These are phyloP conservation scores for Clohesyomyces aquaticus DNA, from an alignment of 495 filamentous ascomycete genomes.

Conservation along the genomic window DNA sequence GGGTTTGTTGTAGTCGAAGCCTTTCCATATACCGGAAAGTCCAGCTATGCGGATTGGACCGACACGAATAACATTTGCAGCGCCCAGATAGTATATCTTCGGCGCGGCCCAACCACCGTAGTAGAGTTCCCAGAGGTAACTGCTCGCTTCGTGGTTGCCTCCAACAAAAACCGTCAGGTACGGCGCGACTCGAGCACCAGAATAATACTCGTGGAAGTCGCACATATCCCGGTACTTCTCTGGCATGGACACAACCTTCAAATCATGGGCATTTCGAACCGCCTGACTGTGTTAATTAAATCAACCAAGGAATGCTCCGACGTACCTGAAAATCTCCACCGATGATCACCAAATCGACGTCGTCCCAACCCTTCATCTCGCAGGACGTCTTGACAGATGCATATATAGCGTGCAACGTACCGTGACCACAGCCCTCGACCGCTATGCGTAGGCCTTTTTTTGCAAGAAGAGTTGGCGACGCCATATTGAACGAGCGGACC, in stretches of 20 bases:
- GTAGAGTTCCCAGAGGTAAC: slow-evolving; percentile 84
- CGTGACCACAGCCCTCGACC: slow-evolving; percentile 89
- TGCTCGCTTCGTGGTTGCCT: slow-evolving; percentile 93
- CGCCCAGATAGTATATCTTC: slow-evolving; percentile 95
- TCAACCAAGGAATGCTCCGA: background rate
- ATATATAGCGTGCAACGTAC: slow-evolving; percentile 88
- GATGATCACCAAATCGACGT: slow-evolving; percentile 82
- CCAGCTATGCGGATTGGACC: slow-evolving; percentile 87
- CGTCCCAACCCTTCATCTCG: slow-evolving; percentile 69
- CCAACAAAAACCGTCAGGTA: slow-evolving; percentile 90
- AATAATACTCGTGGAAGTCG: slow-evolving; percentile 94
- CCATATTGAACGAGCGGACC: slow-evolving; percentile 11
- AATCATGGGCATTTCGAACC: slow-evolving; percentile 82
- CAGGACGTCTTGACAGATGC: slow-evolving; percentile 67
- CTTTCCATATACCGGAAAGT: slow-evolving; percentile 92
- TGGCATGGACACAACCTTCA: slow-evolving; percentile 84
- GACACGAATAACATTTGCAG: slow-evolving; percentile 80
- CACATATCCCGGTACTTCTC: slow-evolving; percentile 79
- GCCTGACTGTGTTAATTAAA: slow-evolving; percentile 57
- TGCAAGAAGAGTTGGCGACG: slow-evolving; percentile 24
- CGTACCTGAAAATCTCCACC: slow-evolving; percentile 86
- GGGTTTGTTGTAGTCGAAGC: slow-evolving; percentile 75
- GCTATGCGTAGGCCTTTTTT: slow-evolving; percentile 56
- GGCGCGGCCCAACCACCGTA: slow-evolving; percentile 97
- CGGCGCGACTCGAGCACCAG: slow-evolving; percentile 72